phyloP scores from a whole-genome alignment of 805 yeast species.

The Vanderwaltozyma verrucispora region DNA sequence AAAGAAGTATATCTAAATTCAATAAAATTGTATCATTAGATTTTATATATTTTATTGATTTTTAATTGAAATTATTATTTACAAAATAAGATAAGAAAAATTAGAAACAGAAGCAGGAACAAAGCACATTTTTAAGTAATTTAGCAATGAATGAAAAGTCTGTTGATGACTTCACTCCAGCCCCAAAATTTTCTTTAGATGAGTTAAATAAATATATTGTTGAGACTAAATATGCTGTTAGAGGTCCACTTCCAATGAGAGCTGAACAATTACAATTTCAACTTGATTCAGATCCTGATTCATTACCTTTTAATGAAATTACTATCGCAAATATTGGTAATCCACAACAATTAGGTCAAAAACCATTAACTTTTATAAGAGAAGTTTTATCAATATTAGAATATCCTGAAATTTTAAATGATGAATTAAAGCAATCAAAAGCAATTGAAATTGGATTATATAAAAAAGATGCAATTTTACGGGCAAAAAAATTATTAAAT shows the following conservation, averaged over 20 bases:
- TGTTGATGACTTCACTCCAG: conserved; percentile 1
- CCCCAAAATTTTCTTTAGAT: conserved; percentile 25
- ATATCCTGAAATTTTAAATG: conserved; percentile 58
- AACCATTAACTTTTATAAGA: conserved; percentile 87
- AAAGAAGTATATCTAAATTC: too few species aligned
- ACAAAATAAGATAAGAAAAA: too few species aligned
- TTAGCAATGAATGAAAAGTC: not conserved
- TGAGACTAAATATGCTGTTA: conserved; percentile 87
- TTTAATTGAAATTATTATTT: too few species aligned
- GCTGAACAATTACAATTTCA: conserved; percentile 72
- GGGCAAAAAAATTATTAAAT: conserved; percentile 54
- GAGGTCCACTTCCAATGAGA: conserved; percentile 86
- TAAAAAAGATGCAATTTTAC: conserved; percentile 58
- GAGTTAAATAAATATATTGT: conserved; percentile 66
- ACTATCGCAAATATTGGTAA: conserved; percentile 92
- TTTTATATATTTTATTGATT: too few species aligned
- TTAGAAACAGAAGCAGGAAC: too few species aligned
- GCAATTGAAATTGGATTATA: conserved; percentile 12
- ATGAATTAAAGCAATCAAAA: conserved; percentile 5
- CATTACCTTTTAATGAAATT: conserved; percentile 66
- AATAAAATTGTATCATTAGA: too few species aligned
- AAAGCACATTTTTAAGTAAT: too few species aligned
- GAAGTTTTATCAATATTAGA: conserved; percentile 81
- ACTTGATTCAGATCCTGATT: conserved; percentile 42
- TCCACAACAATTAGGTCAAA: conserved; percentile 93